These are phyloP conservation scores for Trypethelium eluteriae DNA, from an alignment of 495 filamentous ascomycete species.

Conservation along the genomic window DNA sequence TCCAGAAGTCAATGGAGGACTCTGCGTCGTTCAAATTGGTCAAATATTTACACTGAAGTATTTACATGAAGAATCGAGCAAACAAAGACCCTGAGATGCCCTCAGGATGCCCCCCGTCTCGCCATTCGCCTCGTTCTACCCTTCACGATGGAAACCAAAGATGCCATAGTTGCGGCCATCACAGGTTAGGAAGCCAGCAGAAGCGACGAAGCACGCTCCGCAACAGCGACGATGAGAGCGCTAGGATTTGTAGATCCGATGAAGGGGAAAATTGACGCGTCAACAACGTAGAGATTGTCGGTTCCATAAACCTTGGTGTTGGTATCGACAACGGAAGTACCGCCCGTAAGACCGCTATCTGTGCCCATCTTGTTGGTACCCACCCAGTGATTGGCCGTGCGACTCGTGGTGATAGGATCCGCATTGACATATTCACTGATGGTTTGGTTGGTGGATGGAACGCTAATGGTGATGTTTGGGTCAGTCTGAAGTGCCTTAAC, in stretches of 20 bases:
- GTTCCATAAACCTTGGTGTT: conserved; percentile 65
- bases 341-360: conserved; percentile 56
- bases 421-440: conserved; percentile 48
- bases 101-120: neutral
- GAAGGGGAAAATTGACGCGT: conserved; percentile 57
- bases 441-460: conserved; percentile 45
- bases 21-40: too few relatives aligned
- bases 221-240: conserved; percentile 50
- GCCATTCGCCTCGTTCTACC: neutral
- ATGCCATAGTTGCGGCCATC: neutral
- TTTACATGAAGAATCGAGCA: too few relatives aligned
- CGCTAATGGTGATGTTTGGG: conserved; percentile 46
- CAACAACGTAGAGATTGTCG: conserved; percentile 60
- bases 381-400: conserved; percentile 66
- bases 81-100: too few relatives aligned
- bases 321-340: conserved; percentile 62
- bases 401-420: conserved; percentile 43
- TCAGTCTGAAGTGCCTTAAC: conserved; percentile 48
- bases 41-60: too few relatives aligned
- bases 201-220: conserved; percentile 49
- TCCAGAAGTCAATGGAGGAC: too few relatives aligned
- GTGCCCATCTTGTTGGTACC: conserved; percentile 56
- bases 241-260: conserved; percentile 54
- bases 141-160: neutral
- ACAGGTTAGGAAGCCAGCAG: conserved; percentile 38